These are phyloP conservation scores for Leccinum imitatum DNA, from an alignment of 768 basidiomycete genomes.

Conservation along the genomic window DNA sequence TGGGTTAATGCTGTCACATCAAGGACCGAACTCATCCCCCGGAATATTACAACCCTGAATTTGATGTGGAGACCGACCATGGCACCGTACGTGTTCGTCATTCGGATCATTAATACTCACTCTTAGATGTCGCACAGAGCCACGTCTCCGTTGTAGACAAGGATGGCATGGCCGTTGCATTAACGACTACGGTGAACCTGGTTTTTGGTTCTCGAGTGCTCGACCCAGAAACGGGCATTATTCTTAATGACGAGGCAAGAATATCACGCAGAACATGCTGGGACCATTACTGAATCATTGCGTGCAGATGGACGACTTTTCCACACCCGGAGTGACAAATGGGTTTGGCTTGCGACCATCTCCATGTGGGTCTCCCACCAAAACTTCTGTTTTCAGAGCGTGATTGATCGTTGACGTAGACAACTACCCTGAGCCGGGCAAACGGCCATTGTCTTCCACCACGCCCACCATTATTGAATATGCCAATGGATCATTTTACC, in stretches of 20 bases:
- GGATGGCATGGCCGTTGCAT: slow-evolving; percentile 80
- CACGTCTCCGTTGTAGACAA: slow-evolving; percentile 83
- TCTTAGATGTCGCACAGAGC: slow-evolving; percentile 47
- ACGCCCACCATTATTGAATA: slow-evolving; percentile 79
- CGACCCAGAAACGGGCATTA: slow-evolving; percentile 83
- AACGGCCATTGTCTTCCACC: slow-evolving; percentile 88
- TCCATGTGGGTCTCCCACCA: slow-evolving; percentile 52
- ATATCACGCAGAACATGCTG: neutral
- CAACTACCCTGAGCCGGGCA: slow-evolving; percentile 87
- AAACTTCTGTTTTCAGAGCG: neutral
- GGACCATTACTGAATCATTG: neutral
- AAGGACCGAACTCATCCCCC: slow-evolving; percentile 81
- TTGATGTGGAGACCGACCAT: slow-evolving; percentile 76
- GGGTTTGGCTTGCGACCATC: slow-evolving; percentile 81
- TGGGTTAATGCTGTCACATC: slow-evolving; percentile 12
- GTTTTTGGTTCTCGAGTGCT: slow-evolving; percentile 88
- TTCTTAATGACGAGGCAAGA: slow-evolving; percentile 81
- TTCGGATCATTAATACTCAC: slow-evolving; percentile 7
- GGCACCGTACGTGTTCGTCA: slow-evolving; percentile 55
- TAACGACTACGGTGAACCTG: slow-evolving; percentile 89
- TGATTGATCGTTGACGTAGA: slow-evolving; percentile 40
- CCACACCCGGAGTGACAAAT: slow-evolving; percentile 80
- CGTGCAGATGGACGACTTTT: slow-evolving; percentile 86
- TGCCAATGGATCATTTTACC: slow-evolving; percentile 66
- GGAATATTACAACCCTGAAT: slow-evolving; percentile 82